Base-by-base conservation (phyloP, 345 rosid species). In the Barbarea vulgaris region DNA sequence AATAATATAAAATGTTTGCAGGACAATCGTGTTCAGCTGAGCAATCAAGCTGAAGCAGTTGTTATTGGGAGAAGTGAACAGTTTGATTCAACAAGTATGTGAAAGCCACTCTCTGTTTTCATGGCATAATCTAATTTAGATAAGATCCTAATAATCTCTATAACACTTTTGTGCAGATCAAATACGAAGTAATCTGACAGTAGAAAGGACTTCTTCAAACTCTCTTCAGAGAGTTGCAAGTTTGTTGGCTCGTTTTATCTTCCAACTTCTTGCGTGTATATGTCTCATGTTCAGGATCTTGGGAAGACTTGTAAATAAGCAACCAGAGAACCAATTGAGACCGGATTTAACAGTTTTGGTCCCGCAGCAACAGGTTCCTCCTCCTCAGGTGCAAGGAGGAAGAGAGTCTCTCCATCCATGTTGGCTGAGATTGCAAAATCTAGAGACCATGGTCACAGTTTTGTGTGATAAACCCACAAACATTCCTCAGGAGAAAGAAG, bases 401-500 rank as follows among this genome's bases (percentile, higher is more conserved):
- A 75, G 81, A 64, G 83, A 85, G 50, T 64, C 80, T 25, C 65
- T 90, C 28, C 83, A 83, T 79, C 96, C 97, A 15, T 89, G 94
- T 81, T 91, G 89, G 90, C 80, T 86, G 73, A 90, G 97, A 81
- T 88, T 94, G 85, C 93, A 85, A 61, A 79, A 83, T 50, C 80
- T 94, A 73, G 99, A 94, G 82, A 70, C 64, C 10, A 64, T 87
- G 89, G 91, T 94, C 18, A 77, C 85, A 56, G 97, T 88, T 61
- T 85, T 91, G 64, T 77, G 37, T 67, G 85, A 81, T 50, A 91
- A 82, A 75, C 96, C 87, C 9, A 76, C 86, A 72, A 84, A 77
- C 41, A 91, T 91, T 71, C 96, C 98, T 74, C 91, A 85, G 14
- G 97, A 91, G 82, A 94, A 94, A 82, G 98, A 94, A 31, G 82